These are phyloP conservation scores for Tieghemostelium lacteum DNA, from an alignment of 78 protist species.

Conservation along the genomic window DNA sequence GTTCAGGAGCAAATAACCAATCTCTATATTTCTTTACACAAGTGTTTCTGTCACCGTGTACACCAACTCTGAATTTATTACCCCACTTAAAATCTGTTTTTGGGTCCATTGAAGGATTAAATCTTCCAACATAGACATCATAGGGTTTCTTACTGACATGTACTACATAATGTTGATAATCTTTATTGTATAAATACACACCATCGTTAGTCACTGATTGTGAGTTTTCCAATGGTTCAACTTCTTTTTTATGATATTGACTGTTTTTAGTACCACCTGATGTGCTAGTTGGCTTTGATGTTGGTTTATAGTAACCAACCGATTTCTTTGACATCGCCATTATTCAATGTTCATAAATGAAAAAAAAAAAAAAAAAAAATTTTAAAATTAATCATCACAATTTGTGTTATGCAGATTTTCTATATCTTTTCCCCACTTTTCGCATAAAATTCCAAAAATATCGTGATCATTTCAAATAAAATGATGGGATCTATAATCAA, in stretches of 20 bases:
- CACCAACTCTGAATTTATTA: slow-evolving; percentile 56
- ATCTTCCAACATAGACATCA: slow-evolving; percentile 59
- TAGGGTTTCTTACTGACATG: slow-evolving; percentile 18
- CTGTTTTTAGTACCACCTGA: too few species aligned
- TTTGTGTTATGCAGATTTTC: too few species aligned
- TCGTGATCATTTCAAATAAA: too few species aligned
- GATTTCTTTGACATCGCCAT: too few species aligned
- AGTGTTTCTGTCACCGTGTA: slow-evolving; percentile 49
- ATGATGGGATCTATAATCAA: too few species aligned
- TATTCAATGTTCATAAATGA: too few species aligned
- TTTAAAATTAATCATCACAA: too few species aligned
- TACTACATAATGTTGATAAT: slow-evolving; percentile 48
- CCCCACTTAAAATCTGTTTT: slow-evolving; percentile 42
- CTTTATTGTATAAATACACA: slow-evolving; percentile 38
- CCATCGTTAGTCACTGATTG: slow-evolving; percentile 26
- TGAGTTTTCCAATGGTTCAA: slow-evolving; percentile 6
- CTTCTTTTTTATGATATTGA: neutral
- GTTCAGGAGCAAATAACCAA: slow-evolving; percentile 65
- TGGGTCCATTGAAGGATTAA: slow-evolving; percentile 12
- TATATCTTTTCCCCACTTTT: too few species aligned
- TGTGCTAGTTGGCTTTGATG: neutral
- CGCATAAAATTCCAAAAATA: too few species aligned
- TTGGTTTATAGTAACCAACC: neutral
- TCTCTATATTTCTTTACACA: slow-evolving; percentile 42
- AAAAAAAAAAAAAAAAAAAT: too few species aligned